Percentiles rank a stretch among this genome's conserved stretches.
Conservation (phyloP, 1,284 basidiomycete genomes). For the Cerrena zonata region DNA sequence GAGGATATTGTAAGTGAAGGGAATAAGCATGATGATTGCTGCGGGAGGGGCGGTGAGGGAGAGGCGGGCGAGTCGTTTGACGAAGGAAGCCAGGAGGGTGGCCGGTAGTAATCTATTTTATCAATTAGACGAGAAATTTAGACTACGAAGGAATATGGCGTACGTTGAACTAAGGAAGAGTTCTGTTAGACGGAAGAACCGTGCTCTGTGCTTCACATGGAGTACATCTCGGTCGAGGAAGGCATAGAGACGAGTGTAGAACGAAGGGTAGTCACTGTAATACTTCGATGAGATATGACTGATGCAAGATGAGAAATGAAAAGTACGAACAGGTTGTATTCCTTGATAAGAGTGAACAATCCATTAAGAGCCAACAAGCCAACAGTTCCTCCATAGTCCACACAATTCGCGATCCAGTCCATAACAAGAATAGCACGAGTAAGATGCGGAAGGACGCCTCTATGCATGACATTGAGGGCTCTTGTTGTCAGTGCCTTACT, state of each 20-base stretch:
- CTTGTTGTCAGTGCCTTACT: conserved; percentile 49
- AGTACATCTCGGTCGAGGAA: conserved; percentile 84
- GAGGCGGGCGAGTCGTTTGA: conserved; percentile 84
- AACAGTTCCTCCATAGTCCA: conserved; percentile 81
- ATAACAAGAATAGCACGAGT: conserved; percentile 79
- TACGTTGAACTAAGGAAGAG: conserved; percentile 87
- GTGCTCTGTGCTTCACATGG: conserved; percentile 86
- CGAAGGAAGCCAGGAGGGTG: conserved; percentile 85
- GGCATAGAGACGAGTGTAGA: conserved; percentile 90
- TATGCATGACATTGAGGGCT: conserved; percentile 76
- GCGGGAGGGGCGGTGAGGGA: conserved; percentile 84
- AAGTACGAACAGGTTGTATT: conserved; percentile 81
- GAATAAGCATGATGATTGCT: conserved; percentile 85
- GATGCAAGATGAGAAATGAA: background rate
- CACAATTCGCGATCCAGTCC: conserved; percentile 89
- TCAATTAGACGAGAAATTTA: conserved; percentile 4
- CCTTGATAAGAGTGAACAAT: conserved; percentile 84
- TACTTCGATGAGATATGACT: conserved; percentile 5
- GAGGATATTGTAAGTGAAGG: conserved; percentile 92
- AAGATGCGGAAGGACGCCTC: conserved; percentile 79
- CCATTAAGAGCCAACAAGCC: conserved; percentile 89
- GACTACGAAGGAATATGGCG: conserved; percentile 28
- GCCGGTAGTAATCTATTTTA: conserved; percentile 75
- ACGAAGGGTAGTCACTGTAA: conserved; percentile 85
- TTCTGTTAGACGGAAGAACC: conserved; percentile 91